Evolutionary conservation across 2,329 filamentous ascomycete genomes (phyloP), one percentile per base, ranked within the genome.

Genomic region (Cytospora leucostoma): DNA sequence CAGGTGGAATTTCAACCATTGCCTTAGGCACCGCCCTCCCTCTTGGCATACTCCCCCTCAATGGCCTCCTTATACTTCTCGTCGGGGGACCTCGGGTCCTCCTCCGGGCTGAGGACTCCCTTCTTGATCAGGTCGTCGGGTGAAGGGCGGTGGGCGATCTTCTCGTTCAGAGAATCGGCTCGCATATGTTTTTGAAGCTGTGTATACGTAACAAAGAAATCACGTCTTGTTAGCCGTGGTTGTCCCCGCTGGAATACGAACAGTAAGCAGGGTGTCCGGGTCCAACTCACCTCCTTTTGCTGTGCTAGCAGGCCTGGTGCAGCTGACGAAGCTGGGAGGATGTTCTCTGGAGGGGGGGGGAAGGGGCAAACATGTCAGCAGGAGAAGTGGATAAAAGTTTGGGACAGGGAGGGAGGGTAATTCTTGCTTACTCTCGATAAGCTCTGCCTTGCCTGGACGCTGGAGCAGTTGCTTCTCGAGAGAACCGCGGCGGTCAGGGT

Each of bases 131-230:
- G 80, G 57, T 89, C 83, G 68, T 93, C 91, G 12, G 91, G 89
- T 40, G 85, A 82, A 1, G 93, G 93, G 21, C 93, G 84, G 70
- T 89, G 84, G 71, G 89, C 85, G 67, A 97, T 87, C 75, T 93
- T 93, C 72, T 96, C 92, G 76, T 96, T 95, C 66, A 97, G 82
- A 61, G 84, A 89, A 75, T 97, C 91, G 65, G 88, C 90, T 15
- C 90, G 86, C 93, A 97, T 97, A 75, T 92, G 89, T 74, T 88
- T 92, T 76, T 93, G 87, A 50, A 97, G 87, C 79, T 84, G 64
- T 52, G 27, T 55, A 33, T 38, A 33, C 34, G 56, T 62, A n/a
- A 19, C 13, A 37, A 33, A 33, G 44, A 47, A 34, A 34, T 5
- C 21, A 34, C 15, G 13, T 33, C 19, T 27, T 10, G 38, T 7